Evolutionary conservation across 305 asterid species (phyloP).

Genomic region (Fraxinus paxiana): DNA sequence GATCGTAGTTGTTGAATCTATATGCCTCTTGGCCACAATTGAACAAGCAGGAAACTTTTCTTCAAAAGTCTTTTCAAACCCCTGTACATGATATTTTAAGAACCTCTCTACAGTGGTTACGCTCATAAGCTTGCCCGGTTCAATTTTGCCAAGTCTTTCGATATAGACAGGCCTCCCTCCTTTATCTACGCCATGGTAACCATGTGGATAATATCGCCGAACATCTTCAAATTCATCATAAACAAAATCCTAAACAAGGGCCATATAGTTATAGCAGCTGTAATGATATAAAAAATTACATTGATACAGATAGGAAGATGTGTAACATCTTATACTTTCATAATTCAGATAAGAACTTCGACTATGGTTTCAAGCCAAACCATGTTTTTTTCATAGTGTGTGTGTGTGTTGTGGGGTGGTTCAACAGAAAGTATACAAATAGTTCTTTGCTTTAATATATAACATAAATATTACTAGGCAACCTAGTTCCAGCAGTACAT

Average conservation of each 20-base stretch:
- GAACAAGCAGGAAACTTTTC: constrained; percentile 97
- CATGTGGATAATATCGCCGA: constrained; percentile 79
- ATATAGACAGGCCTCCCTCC: constrained; percentile 84
- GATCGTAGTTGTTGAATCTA: constrained; percentile 75
- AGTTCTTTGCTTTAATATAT: background rate
- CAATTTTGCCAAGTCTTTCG: constrained; percentile 90
- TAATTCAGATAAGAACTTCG: constrained; percentile 7
- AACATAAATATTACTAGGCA: background rate
- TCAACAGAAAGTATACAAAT: background rate
- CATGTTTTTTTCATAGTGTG: background rate
- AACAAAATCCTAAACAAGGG: constrained; percentile 62
- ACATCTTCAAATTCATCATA: constrained; percentile 83
- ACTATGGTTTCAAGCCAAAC: background rate
- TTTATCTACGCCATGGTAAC: constrained; percentile 95
- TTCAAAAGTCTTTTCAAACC: constrained; percentile 71
- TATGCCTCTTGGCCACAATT: constrained; percentile 77
- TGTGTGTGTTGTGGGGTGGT: background rate
- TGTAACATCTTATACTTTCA: background rate
- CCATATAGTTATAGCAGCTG: constrained; percentile 18
- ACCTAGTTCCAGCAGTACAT: background rate
- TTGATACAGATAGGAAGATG: constrained; percentile 12
- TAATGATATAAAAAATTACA: constrained; percentile 22
- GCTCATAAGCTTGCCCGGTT: constrained; percentile 73
- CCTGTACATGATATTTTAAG: constrained; percentile 85
- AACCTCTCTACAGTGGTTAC: constrained; percentile 87